Evolutionary conservation across 352 stramenopile genomes (phyloP), one percentile per base, ranked within the genome.

Genomic region (Pythium insidiosum): DNA sequence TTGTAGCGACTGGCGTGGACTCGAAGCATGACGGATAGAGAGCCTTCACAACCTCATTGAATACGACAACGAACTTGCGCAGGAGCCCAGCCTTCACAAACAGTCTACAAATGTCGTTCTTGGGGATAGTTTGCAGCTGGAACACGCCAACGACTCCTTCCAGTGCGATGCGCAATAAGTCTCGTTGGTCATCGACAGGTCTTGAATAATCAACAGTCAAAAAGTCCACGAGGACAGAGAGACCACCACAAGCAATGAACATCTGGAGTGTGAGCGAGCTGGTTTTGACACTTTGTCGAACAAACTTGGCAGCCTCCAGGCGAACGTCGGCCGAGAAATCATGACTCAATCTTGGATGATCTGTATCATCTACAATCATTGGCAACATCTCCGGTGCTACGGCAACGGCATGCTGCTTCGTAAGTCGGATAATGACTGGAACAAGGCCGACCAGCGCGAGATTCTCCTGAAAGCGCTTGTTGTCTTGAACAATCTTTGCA

Each of bases 81-180:
- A 97, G 62, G 9, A 97, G 53, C 0, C 88, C 88, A 0, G 92
- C 77, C 52, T 96, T 96, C 5, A 96, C 84, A 55, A 97, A 97
- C n/a, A 97, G 71, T 10, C 88, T 78, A 50, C 88, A 97, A 51
- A 96, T 96, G 43, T 97, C 89, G 54, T 95, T 94, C 44, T 95
- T 96, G 3, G 81, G 82, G 36, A 96, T 95, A 1, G 86, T 93
- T 53, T 95, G 88, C 3, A 97, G 71, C 6, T 77, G 71, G 50
- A 97, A 97, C 4, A 97, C 83, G 42, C 83, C 86, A 42, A 88
- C 71, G 36, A 96, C 94, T 34, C 89, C 88, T 45, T 96, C 81
- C 41, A 97, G 52, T 5, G 83, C 87, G 34, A 96, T 94, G 12
- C 81, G 70, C 45, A 90, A 54, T 5, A 89, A 51, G 19, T 82